A percentile compares a stretch with the other conserved stretches of the same genome.
These are phyloP conservation scores for Fusarium chlamydosporum DNA, from an alignment of 2,329 filamentous ascomycete genomes.

Conservation along the genomic window DNA sequence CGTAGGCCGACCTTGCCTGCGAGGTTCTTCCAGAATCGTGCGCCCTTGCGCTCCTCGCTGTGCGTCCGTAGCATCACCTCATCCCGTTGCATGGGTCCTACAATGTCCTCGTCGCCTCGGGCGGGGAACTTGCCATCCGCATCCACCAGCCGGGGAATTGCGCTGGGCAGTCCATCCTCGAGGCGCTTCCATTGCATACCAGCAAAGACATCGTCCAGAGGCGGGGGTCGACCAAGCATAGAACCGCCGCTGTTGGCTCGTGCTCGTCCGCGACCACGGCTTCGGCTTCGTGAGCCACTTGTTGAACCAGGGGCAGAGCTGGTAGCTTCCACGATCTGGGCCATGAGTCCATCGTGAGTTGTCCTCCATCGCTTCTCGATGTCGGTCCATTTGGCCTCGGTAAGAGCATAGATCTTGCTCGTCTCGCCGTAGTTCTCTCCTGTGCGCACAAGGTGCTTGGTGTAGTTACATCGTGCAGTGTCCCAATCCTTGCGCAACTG, in stretches of 20 bases:
- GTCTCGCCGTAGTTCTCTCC: constrained; percentile 92
- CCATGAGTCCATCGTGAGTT: constrained; percentile 75
- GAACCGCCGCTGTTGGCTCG: constrained; percentile 61
- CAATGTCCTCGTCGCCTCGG: constrained; percentile 91
- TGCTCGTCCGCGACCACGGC: constrained; percentile 57
- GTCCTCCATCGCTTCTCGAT: constrained; percentile 81
- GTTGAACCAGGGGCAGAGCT: constrained; percentile 48
- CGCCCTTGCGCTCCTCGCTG: constrained; percentile 61
- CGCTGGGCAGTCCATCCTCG: constrained; percentile 71
- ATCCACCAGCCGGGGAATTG: constrained; percentile 78
- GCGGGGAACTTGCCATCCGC: constrained; percentile 88
- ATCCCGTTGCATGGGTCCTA: constrained; percentile 86
- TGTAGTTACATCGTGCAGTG: constrained; percentile 85
- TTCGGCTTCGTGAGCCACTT: constrained; percentile 56
- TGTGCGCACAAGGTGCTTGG: constrained; percentile 88
- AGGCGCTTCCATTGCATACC: constrained; percentile 62
- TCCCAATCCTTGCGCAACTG: constrained; percentile 86
- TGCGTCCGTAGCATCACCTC: constrained; percentile 65
- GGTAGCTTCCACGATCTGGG: constrained; percentile 61
- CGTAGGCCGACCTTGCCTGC: constrained; percentile 61
- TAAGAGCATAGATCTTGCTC: constrained; percentile 88
- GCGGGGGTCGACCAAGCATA: constrained; percentile 53
- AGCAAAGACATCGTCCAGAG: constrained; percentile 58
- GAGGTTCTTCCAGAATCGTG: constrained; percentile 65
- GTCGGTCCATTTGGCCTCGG: constrained; percentile 89